Conservation (phyloP, 1,284 basidiomycete genomes). For the Omphalotus olearius region DNA sequence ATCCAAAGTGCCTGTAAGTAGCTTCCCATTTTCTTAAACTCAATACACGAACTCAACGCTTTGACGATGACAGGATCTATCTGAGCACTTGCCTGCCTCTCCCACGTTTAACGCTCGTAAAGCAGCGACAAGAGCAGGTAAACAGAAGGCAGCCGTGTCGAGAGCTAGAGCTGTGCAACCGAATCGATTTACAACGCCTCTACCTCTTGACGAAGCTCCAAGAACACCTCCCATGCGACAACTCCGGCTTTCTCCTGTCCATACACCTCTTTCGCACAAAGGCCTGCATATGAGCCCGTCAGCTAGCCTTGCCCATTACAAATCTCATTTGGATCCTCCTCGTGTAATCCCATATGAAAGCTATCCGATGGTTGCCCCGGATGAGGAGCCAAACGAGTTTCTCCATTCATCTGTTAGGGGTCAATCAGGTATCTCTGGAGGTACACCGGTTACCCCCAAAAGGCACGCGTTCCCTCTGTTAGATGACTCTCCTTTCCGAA, state of each 20-base stretch:
- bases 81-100: conserved; percentile 36
- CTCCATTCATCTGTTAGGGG: conserved; percentile 49
- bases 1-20: conserved; percentile 25
- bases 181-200: conserved; percentile 35
- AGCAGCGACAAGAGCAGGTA: conserved; percentile 15
- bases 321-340: conserved; percentile 58
- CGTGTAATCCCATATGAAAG: conserved; percentile 32
- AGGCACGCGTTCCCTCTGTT: conserved; percentile 39
- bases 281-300: conserved; percentile 65
- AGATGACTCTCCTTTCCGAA: conserved; percentile 52
- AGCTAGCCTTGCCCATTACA: conserved; percentile 59
- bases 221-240: conserved; percentile 23
- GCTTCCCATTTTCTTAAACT: neutral
- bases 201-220: conserved; percentile 27
- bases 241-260: conserved; percentile 48
- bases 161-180: conserved; percentile 24
- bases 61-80: conserved; percentile 6
- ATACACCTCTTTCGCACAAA: conserved; percentile 63
- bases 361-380: neutral
- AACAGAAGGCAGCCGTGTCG: conserved; percentile 30
- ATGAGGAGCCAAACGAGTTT: conserved; percentile 35
- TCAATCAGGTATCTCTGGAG: conserved; percentile 1
- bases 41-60: conserved; percentile 22
- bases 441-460: conserved; percentile 53
- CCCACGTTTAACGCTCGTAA: conserved; percentile 30